phyloP scores from a whole-genome alignment of 2,329 filamentous ascomycete species.

The Iodosphaeria phyllophila region DNA sequence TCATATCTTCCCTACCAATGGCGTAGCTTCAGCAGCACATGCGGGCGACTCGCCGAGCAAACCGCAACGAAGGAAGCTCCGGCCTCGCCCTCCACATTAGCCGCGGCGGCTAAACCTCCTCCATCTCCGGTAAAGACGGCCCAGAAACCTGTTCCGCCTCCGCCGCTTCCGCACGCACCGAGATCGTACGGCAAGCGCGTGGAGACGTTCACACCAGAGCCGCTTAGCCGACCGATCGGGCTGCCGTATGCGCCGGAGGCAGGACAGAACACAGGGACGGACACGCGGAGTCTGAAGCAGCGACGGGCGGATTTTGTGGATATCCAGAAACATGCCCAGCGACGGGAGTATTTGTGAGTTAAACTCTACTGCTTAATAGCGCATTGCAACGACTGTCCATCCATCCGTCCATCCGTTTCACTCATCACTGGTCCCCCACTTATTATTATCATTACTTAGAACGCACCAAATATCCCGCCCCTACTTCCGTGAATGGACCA shows the following conservation, averaged over 20 bases:
- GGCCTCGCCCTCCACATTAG: constrained; percentile 5
- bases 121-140: constrained; percentile 4
- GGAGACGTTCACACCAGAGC: constrained; percentile 36
- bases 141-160: constrained; percentile 14
- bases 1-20: constrained; percentile 32
- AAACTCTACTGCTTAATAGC: too few relatives aligned
- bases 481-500: constrained; percentile 92
- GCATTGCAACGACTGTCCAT: too few relatives aligned
- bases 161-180: constrained; percentile 36
- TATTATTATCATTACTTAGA: too few relatives aligned
- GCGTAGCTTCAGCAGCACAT: constrained; percentile 27
- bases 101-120: constrained; percentile 4
- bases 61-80: constrained; percentile 3
- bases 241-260: constrained; percentile 51
- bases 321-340: constrained; percentile 48
- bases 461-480: constrained; percentile 64
- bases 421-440: too few relatives aligned
- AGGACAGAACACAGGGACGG: constrained; percentile 69
- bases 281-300: constrained; percentile 46
- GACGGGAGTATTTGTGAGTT: constrained; percentile 62
- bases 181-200: constrained; percentile 37
- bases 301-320: constrained; percentile 64
- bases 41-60: constrained; percentile 15
- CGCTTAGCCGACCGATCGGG: constrained; percentile 60
- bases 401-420: too few relatives aligned